Base-by-base conservation (phyloP, 768 basidiomycete genomes). In the Leccinum fibrillosum region DNA sequence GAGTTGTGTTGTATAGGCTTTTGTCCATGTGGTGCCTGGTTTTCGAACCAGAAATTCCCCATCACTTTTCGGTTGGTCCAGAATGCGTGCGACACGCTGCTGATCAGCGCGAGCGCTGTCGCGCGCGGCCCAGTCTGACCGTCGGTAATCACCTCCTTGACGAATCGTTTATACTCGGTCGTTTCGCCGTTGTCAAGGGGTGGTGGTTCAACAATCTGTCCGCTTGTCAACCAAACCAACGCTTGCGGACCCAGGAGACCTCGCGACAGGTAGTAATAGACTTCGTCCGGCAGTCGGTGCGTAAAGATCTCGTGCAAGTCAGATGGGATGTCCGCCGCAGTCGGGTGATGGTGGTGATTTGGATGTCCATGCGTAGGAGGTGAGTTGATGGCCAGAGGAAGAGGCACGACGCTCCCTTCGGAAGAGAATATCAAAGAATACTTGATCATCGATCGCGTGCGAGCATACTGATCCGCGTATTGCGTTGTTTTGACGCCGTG, bases 241-340 rank as follows among this genome's bases (percentile, higher is more conserved):
- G 93, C 86, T 65, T 93, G 91, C 0, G 96, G 92, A 9, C 87
- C 86, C 53, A 98, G 71, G 13, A 98, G 82, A 5, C 97, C 96
- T 17, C 94, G 88, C 39, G 94, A 97, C 62, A 98, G 83, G 72
- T 98, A 97, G 74, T 88, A 98, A 77, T 95, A 98, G 58, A 98
- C 82, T 71, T 98, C 94, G 72, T 98, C 97, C 1, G 96, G 96
- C 25, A 99, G 80, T 48, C 94, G 88, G 73, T 92, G 78, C 10
- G 94, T 95, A 77, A 98, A 98, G 60, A 98, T 90, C 54, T 97
- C 94, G 69, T 96, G 91, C 39, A 99, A 76, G 74, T 98, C 96
- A 51, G 75, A 72, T 3, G 97, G 97, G 57, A 98, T 87, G 68
- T 98, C 97, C 26, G 88, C 86, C 0, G 89, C 84, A 0, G 92